phyloP scores from a whole-genome alignment of 768 basidiomycete genomes.

The Grammothele lineata region DNA sequence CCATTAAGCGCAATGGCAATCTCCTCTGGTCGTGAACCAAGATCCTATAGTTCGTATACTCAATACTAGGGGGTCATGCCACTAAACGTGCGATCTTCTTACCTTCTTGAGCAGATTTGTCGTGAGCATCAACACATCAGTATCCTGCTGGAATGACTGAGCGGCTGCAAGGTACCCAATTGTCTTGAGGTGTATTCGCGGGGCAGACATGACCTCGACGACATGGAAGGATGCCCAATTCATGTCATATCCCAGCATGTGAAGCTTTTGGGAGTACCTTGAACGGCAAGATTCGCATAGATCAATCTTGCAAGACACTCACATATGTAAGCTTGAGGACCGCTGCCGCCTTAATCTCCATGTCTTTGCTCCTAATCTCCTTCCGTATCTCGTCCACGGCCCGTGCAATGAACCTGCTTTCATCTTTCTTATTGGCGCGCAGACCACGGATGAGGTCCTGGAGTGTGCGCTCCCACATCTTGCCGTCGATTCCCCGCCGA shows the following conservation, averaged over 20 bases:
- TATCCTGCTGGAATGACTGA: slow-evolving; percentile 89
- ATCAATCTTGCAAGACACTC: slow-evolving; percentile 38
- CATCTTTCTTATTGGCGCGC: slow-evolving; percentile 92
- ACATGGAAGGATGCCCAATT: slow-evolving; percentile 96
- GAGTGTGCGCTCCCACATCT: slow-evolving; percentile 95
- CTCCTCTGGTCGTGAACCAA: slow-evolving; percentile 72
- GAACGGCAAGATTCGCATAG: no score
- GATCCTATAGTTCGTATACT: slow-evolving; percentile 54
- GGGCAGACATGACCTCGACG: slow-evolving; percentile 96
- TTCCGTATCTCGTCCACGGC: slow-evolving; percentile 92
- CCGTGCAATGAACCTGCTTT: slow-evolving; percentile 85
- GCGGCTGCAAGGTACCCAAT: slow-evolving; percentile 93
- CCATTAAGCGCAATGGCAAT: slow-evolving; percentile 75
- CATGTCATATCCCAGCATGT: slow-evolving; percentile 96
- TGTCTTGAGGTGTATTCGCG: slow-evolving; percentile 86
- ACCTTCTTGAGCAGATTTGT: slow-evolving; percentile 96
- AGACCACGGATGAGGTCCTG: slow-evolving; percentile 95
- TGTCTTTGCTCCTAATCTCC: slow-evolving; percentile 91
- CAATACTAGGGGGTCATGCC: not conserved
- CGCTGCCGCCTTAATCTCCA: slow-evolving; percentile 94
- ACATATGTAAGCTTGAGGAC: slow-evolving; percentile 97
- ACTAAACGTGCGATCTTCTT: slow-evolving; percentile 15
- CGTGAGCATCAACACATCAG: slow-evolving; percentile 95
- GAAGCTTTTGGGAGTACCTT: slow-evolving; percentile 54
- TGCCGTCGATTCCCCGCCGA: not conserved